Conservation (phyloP, 495 filamentous ascomycete genomes). For the Astrothelium subdiscretum region DNA sequence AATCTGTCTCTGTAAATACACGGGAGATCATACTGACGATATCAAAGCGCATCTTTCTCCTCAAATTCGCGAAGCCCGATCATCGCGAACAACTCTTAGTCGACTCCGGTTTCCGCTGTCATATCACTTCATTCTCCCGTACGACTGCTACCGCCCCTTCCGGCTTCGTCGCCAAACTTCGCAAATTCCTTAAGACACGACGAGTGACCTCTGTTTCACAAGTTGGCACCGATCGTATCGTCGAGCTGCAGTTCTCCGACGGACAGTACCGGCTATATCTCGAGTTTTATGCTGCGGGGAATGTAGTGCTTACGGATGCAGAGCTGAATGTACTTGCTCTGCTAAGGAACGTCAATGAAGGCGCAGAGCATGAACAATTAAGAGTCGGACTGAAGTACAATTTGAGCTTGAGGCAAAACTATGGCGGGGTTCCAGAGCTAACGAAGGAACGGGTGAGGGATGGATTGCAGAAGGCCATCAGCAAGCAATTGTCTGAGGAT, state of each 20-base stretch:
- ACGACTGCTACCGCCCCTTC: slow-evolving; percentile 74
- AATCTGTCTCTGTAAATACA: slow-evolving; percentile 7
- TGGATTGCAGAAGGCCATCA: slow-evolving; percentile 55
- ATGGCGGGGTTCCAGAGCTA: slow-evolving; percentile 56
- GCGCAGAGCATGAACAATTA: slow-evolving; percentile 59
- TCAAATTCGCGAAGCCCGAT: slow-evolving; percentile 82
- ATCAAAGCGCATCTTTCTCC: slow-evolving; percentile 74
- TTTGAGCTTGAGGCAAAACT: slow-evolving; percentile 72
- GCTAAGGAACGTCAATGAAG: slow-evolving; percentile 71
- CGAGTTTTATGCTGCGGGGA: slow-evolving; percentile 94
- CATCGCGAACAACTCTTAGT: slow-evolving; percentile 77
- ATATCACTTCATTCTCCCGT: slow-evolving; percentile 80
- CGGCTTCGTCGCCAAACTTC: slow-evolving; percentile 66
- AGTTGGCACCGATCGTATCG: slow-evolving; percentile 84
- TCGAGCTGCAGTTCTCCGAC: slow-evolving; percentile 87
- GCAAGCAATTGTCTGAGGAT: slow-evolving; percentile 39
- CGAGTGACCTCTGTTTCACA: slow-evolving; percentile 71
- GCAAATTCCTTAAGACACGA: slow-evolving; percentile 79
- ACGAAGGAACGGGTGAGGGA: slow-evolving; percentile 58
- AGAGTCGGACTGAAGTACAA: slow-evolving; percentile 65
- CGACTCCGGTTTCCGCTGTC: slow-evolving; percentile 92
- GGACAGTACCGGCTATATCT: slow-evolving; percentile 77
- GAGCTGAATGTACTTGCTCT: slow-evolving; percentile 68
- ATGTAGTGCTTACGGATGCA: slow-evolving; percentile 79
- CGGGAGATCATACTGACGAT: slow-evolving; percentile 2